Evolutionary conservation across 495 filamentous ascomycete genomes (phyloP), one percentile per base, ranked within the genome.

Genomic region (Penicillium cinerascens): DNA sequence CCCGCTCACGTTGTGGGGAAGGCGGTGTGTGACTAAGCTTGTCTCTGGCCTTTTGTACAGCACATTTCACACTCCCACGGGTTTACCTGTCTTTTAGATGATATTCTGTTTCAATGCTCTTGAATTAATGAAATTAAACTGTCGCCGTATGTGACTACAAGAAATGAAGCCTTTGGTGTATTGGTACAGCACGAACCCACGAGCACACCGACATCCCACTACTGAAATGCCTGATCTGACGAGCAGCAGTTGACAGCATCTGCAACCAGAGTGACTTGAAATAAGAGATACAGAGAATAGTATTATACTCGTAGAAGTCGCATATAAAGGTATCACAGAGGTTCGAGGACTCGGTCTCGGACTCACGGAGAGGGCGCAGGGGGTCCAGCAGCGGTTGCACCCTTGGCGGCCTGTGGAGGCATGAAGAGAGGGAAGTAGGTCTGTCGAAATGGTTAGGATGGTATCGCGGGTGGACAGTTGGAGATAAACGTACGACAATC

Each of bases 351-450:
- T 52, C 58, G 36, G 13, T 8, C 26, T 29, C 26, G 36, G 10
- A 45, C 38, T 59, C 62, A 74, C 21, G 76, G 66, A 18, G 70
- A 75, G 36, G 79, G 68, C 23, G 72, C 66, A 7, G 78, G 67
- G 44, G 73, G 66, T 56, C 81, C 66, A 59, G 72, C 51, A 60
- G 73, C 65, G 56, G 76, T 64, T 54, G 65, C 68, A 11, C 58
- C 61, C 16, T 63, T 60, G 15, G 60, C 29, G 9, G 27, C 52
- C 49, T 76, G 72, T 2, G 80, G 81, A 35, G 89, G 91, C 49
- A 95, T 67, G 73, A 96, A 95, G 49, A 96, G 72, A 15, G 87
- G 89, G 56, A 95, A 80, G 66, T 96, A 96, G 44, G 87, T 87
- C 82, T 84, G 62, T 15, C 38, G 25, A 35, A 11, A 18, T 22